phyloP scores from a whole-genome alignment of 331 rosid genomes.

The Acacia pycnantha region DNA sequence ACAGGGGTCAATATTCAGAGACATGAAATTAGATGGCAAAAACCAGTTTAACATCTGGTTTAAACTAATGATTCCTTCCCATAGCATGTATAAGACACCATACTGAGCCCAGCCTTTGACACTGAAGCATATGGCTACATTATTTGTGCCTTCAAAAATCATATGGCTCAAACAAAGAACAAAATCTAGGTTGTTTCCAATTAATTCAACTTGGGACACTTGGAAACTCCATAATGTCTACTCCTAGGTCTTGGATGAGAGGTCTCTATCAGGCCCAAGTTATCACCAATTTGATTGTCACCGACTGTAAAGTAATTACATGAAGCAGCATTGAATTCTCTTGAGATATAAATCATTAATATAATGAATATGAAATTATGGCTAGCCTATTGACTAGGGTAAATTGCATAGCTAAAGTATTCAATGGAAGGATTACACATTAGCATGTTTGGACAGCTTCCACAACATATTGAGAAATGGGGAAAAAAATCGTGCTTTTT shows the following conservation, averaged over 20 bases:
- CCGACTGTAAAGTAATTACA: not conserved
- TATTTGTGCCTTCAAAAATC: not conserved
- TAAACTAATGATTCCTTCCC: not conserved
- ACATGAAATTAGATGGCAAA: not conserved
- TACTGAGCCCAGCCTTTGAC: not conserved
- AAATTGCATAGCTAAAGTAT: not conserved
- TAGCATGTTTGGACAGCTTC: conserved; percentile 18
- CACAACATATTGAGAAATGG: not conserved
- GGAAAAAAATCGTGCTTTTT: not conserved
- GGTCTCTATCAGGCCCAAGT: not conserved
- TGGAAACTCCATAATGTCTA: not conserved
- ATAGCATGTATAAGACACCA: not conserved
- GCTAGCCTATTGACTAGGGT: not conserved
- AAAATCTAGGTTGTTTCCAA: not conserved
- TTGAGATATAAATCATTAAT: not conserved
- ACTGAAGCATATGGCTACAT: conserved; percentile 3
- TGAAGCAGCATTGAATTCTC: not conserved
- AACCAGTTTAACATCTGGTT: not conserved
- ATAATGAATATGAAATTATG: not conserved
- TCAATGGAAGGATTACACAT: not conserved
- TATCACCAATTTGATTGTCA: conserved; percentile 13
- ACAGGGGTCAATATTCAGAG: not conserved
- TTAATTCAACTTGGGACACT: not conserved
- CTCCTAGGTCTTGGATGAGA: not conserved
- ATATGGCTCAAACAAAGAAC: conserved; percentile 4